These are phyloP conservation scores for Populus hybrid DNA, from an alignment of 441 rosid genomes.

Conservation along the genomic window DNA sequence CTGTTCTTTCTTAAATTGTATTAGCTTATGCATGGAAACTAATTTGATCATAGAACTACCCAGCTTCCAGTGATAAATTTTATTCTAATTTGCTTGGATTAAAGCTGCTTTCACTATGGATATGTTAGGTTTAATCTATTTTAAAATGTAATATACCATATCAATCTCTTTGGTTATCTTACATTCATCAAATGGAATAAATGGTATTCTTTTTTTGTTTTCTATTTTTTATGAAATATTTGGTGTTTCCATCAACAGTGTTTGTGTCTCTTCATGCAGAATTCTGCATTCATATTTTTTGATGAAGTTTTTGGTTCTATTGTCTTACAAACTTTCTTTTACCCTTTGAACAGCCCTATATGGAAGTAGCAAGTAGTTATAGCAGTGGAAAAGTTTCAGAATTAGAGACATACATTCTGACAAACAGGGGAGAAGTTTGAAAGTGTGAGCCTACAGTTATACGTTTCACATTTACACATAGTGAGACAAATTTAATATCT, in stretches of 20 bases:
- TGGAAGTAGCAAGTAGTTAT: slow-evolving; percentile 67
- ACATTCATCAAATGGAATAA: background rate
- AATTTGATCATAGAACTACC: background rate
- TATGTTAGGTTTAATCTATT: background rate
- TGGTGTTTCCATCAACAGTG: background rate
- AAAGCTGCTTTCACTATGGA: background rate
- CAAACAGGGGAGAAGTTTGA: no score
- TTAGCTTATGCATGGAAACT: background rate
- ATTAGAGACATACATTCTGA: no score
- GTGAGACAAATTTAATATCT: no score
- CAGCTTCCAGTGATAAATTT: background rate
- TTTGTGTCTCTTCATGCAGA: background rate
- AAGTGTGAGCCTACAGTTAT: no score
- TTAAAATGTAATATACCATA: background rate
- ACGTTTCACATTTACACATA: no score
- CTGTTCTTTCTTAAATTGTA: background rate
- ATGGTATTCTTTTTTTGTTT: background rate
- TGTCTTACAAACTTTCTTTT: slow-evolving; percentile 14
- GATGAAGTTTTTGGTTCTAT: slow-evolving; percentile 11
- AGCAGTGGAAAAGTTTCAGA: slow-evolving; percentile 46
- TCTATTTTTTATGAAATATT: background rate
- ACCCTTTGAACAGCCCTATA: slow-evolving; percentile 51
- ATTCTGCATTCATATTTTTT: background rate
- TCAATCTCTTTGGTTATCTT: background rate
- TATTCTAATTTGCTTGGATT: background rate